These are phyloP conservation scores for Aspergillus carlsbadensis DNA, from an alignment of 495 filamentous ascomycete species.

Conservation along the genomic window DNA sequence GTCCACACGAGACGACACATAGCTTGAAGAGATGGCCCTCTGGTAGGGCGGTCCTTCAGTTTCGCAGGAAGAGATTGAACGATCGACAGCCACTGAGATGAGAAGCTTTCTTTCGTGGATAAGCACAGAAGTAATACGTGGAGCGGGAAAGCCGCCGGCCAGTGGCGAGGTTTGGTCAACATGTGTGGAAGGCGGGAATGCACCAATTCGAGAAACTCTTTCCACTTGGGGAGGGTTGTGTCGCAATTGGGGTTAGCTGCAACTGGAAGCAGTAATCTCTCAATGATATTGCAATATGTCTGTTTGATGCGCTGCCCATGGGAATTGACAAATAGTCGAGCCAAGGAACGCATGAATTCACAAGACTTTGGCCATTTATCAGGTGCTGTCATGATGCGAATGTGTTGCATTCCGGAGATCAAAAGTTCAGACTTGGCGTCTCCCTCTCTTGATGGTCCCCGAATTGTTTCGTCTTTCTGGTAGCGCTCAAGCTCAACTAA, in stretches of 20 bases:
- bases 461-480: constrained; percentile 68
- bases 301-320: constrained; percentile 88
- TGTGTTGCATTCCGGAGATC: constrained; percentile 85
- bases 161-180: constrained; percentile 87
- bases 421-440: constrained; percentile 82
- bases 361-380: constrained; percentile 84
- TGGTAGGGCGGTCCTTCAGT: constrained; percentile 77
- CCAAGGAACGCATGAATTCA: constrained; percentile 78
- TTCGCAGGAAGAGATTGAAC: constrained; percentile 71
- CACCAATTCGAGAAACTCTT: constrained; percentile 73
- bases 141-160: constrained; percentile 81
- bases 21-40: constrained; percentile 80
- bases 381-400: constrained; percentile 67
- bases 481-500: constrained; percentile 73
- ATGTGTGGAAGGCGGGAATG: constrained; percentile 75
- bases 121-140: constrained; percentile 83
- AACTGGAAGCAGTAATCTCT: constrained; percentile 83
- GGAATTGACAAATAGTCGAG: constrained; percentile 75
- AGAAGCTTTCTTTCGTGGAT: constrained; percentile 79
- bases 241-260: constrained; percentile 73
- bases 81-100: constrained; percentile 79
- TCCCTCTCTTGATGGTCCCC: constrained; percentile 62
- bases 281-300: constrained; percentile 88
- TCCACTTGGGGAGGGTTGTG: constrained; percentile 78
- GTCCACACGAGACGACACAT: constrained; percentile 94